A percentile compares a stretch with the other conserved stretches of the same genome.
Conservation (phyloP, 2,329 filamentous ascomycete species). For the Aureobasidium sp. region DNA sequence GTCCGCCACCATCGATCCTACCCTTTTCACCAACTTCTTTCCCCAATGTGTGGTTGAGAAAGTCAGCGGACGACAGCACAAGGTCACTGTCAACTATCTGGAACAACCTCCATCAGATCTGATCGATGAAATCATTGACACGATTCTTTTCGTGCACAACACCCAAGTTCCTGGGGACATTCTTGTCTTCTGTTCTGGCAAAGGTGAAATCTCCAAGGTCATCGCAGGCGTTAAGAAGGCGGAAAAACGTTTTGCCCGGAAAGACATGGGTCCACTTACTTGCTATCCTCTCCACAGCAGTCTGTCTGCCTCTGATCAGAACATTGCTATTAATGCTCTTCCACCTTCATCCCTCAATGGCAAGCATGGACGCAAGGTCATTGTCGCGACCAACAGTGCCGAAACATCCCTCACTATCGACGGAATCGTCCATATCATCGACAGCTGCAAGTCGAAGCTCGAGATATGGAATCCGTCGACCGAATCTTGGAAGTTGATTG, state of each 20-base stretch:
- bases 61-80: background rate
- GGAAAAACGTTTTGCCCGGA: background rate
- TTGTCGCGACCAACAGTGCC: conserved; percentile 94
- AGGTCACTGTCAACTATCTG: background rate
- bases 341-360: background rate
- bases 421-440: conserved; percentile 83
- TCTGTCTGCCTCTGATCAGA: background rate
- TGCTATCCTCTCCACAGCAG: background rate
- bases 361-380: conserved; percentile 29
- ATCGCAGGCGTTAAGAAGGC: background rate
- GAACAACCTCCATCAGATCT: background rate
- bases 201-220: background rate
- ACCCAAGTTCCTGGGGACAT: background rate
- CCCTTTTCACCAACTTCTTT: background rate
- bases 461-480: conserved; percentile 31
- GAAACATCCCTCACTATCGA: conserved; percentile 96
- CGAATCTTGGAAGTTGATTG: background rate
- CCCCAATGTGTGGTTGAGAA: background rate
- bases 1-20: background rate
- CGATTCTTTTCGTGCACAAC: background rate
- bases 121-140: background rate
- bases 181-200: background rate
- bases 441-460: conserved; percentile 88
- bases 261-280: background rate
- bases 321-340: background rate